Base-by-base conservation (phyloP, 768 basidiomycete genomes). In the Tylopilus balloui region DNA sequence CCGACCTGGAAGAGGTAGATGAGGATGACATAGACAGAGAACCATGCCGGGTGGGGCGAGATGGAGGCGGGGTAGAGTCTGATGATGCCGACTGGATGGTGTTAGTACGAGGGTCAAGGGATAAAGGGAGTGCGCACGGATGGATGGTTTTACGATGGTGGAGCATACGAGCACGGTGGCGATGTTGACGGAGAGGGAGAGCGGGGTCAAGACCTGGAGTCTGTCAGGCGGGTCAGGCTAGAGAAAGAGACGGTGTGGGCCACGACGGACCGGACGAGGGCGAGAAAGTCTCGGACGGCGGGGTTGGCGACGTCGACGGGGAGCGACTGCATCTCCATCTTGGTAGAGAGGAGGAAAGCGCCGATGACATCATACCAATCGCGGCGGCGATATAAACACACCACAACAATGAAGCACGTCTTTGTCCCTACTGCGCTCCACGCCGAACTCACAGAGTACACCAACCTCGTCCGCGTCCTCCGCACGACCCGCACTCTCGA, bases 161-260 rank as follows among this genome's bases (percentile, higher is more conserved):
- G 84, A 65, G 61, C 92, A 94, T 4, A 90, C 77, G 29, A 86
- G 59, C 41, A 86, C 72, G 1, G 81, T 74, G 0, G 83, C 86
- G 36, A 94, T 81, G 60, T 88, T 88, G 49, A 93, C 79, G 55
- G 92, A 75, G 9, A 95, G 74, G 2, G 88, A 86, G 1, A 95
- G 72, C 0, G 92, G 92, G 0, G 92, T 92, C 39, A 93, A 70
- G 19, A 95, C 88, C 64, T 96, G 92, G 4, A 96, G 77, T 40
- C 87, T 79, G 52, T 12, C 2, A 4, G 3, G 3, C 21, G 19
- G 13, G 8, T 48, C 24, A 45, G 50, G 32, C 29, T 4, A 11
- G 23, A 10, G 5, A 11, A 2, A 12, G 11, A 6, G 15, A 4
- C 2, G n/a, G 10, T n/a, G 3, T 28, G 3, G 14, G 0, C 42